A percentile compares a stretch with the other conserved stretches of the same genome.
phyloP scores from a whole-genome alignment of 2,329 filamentous ascomycete genomes.

The Tricladium varicosporioides region DNA sequence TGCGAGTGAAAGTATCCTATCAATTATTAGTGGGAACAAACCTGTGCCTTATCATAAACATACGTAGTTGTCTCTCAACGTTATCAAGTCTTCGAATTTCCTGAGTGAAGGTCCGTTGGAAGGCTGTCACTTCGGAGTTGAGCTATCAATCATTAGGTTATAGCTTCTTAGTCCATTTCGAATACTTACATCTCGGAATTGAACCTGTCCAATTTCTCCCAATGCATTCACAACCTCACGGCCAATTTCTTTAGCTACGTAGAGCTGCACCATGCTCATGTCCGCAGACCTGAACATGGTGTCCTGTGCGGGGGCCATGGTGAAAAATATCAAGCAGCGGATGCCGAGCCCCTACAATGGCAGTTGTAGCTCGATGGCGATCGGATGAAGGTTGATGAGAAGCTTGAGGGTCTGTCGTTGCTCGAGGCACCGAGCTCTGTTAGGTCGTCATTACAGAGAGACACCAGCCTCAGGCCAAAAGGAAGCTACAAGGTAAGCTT shows the following conservation, averaged over 20 bases:
- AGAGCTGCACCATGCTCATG: slow-evolving; percentile 99
- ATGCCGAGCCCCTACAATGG: slow-evolving; percentile 21
- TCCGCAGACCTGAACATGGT: slow-evolving; percentile 99
- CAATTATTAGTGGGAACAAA: slow-evolving; percentile 14
- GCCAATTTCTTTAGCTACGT: slow-evolving; percentile 98
- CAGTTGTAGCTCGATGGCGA: slow-evolving; percentile 5
- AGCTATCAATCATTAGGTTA: slow-evolving; percentile 55
- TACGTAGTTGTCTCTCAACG: slow-evolving; percentile 95
- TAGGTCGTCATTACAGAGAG: slow-evolving; percentile 4
- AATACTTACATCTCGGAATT: slow-evolving; percentile 83
- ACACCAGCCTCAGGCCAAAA: background rate
- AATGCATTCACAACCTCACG: slow-evolving; percentile 95
- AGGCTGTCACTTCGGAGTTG: slow-evolving; percentile 88
- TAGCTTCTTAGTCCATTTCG: background rate
- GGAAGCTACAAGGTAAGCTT: background rate
- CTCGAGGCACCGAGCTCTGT: slow-evolving; percentile 2
- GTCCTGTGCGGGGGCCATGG: slow-evolving; percentile 70
- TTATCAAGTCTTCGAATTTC: slow-evolving; percentile 97
- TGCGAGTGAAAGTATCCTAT: slow-evolving; percentile 89
- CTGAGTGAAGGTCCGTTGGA: slow-evolving; percentile 95
- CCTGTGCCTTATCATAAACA: slow-evolving; percentile 38
- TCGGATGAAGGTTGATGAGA: background rate
- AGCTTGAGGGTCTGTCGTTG: slow-evolving; percentile 2
- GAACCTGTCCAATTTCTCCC: slow-evolving; percentile 92
- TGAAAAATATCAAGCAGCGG: slow-evolving; percentile 18